Base-by-base conservation (phyloP, 805 yeast genomes). In the Wickerhamiella alocasiicola region DNA sequence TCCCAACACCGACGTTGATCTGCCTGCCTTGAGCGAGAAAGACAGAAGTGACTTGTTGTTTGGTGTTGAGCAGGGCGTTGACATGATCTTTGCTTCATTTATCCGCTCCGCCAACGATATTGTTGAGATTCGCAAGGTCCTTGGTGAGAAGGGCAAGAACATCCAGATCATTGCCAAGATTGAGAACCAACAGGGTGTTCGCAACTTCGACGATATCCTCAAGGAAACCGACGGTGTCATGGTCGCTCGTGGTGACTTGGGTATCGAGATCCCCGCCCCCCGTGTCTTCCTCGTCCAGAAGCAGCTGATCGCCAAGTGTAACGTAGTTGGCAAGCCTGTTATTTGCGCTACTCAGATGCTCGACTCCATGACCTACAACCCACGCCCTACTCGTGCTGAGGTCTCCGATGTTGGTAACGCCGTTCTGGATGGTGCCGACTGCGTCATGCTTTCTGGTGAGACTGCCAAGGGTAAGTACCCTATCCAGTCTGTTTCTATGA, bases 161-260 rank as follows among this genome's bases (percentile, higher is more conserved):
- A 82, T 91, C 66, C 93, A 91, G 74, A 85, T 91, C 70, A 87
- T 91, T 57, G 80, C 84, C 63, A 91, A 91, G 76, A 88, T 91
- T 63, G 98, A 91, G 74, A 87, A 85, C 74, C 97, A 88, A 72
- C 98, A 91, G 70, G 98, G 98, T 75, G 97, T 91, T 59, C 87
- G 91, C 81, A 91, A 91, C 78, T 91, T 91, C 62, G 98, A 91
- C 66, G 96, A 83, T 49, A 91, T 91, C 61, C 77, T 91, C 63
- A 64, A 64, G 57, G 94, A 78, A 66, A 91, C 98, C 49, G 98
- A 91, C 64, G 98, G 97, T 73, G 95, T 91, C 61, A 91, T 91
- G 98, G 97, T 91, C 64, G 98, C 98, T 59, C 81, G 98, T 71
- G 98, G 98, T 74, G 98, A 91, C 67, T 75, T 91, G 59, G 98